A percentile compares a stretch with the other conserved stretches of the same genome.
These are phyloP conservation scores for Colletotrichum tropicicola DNA, from an alignment of 2,329 filamentous ascomycete species.

Conservation along the genomic window DNA sequence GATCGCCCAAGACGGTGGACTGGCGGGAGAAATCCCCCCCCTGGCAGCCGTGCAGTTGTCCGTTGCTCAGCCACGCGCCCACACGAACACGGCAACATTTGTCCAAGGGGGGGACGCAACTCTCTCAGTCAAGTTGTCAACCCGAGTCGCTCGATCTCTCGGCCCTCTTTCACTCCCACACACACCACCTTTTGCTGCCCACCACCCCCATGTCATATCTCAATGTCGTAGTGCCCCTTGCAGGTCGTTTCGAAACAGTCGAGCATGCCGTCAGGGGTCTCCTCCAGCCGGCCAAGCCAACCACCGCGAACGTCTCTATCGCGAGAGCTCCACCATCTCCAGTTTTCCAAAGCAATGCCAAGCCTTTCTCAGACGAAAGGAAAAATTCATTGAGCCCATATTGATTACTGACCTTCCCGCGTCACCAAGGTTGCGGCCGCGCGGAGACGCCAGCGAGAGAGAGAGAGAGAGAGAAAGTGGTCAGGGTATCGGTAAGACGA, in stretches of 20 bases:
- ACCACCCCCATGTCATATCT: background rate
- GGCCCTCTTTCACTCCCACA: background rate
- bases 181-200: background rate
- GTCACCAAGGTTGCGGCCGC: background rate
- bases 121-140: background rate
- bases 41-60: background rate
- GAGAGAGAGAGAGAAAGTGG: background rate
- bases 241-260: slow-evolving; percentile 26
- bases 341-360: slow-evolving; percentile 27
- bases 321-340: slow-evolving; percentile 5
- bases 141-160: background rate
- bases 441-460: background rate
- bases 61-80: slow-evolving; percentile 3
- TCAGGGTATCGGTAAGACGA: slow-evolving; percentile 1
- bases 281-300: slow-evolving; percentile 11
- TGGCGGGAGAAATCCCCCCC: too few species aligned
- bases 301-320: slow-evolving; percentile 9
- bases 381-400: too few species aligned
- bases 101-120: too few species aligned
- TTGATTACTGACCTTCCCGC: background rate
- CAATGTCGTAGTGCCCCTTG: slow-evolving; percentile 14
- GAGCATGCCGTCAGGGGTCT: background rate
- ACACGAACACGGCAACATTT: slow-evolving; percentile 7
- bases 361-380: slow-evolving; percentile 14
- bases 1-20: slow-evolving; percentile 12